Conservation (phyloP, 2,329 filamentous ascomycete species). For the Microsporum ferrugineum region DNA sequence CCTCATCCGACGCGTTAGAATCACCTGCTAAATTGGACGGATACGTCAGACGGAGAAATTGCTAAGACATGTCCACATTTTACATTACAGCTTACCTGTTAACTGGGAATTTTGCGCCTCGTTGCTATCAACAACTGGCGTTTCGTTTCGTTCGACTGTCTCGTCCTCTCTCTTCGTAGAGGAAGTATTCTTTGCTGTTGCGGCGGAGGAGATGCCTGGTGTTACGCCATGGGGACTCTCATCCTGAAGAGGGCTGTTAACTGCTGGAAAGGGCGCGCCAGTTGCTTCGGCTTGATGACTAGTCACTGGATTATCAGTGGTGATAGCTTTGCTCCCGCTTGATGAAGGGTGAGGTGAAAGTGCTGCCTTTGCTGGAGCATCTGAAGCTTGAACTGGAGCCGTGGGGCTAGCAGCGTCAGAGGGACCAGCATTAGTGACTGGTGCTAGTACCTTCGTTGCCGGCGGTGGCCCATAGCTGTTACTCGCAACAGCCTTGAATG, state of each 20-base stretch:
- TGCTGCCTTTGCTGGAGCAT: background rate
- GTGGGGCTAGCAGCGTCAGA: background rate
- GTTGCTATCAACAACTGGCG: background rate
- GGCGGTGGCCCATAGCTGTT: background rate
- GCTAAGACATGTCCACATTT: background rate
- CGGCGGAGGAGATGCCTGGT: background rate
- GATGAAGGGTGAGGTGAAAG: background rate
- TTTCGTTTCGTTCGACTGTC: background rate
- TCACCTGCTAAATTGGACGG: conserved; percentile 1
- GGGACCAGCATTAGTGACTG: background rate
- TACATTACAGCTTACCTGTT: background rate
- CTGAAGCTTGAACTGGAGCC: background rate
- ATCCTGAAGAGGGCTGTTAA: background rate
- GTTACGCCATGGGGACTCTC: background rate
- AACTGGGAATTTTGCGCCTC: background rate
- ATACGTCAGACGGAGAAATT: background rate
- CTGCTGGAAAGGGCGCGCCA: background rate
- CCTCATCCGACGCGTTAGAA: conserved; percentile 17
- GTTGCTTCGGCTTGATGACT: background rate
- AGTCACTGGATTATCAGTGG: background rate
- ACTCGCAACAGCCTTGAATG: background rate
- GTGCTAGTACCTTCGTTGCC: too few relatives aligned
- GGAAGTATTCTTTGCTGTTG: background rate
- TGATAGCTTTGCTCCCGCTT: background rate
- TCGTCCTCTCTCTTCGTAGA: background rate